phyloP scores from a whole-genome alignment of 805 yeast genomes.

The Barnettozyma pratensis region DNA sequence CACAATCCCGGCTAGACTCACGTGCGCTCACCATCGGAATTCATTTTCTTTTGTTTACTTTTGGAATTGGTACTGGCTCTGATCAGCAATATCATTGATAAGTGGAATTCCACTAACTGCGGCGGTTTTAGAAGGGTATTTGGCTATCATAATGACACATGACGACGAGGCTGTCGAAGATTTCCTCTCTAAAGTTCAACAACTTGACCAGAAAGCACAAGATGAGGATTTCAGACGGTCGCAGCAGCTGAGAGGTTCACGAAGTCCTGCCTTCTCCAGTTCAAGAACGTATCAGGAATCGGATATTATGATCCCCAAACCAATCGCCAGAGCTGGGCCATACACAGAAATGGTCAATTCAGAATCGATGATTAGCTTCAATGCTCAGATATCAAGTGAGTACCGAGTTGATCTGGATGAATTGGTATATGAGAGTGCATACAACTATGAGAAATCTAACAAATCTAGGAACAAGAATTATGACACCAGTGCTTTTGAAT shows the following conservation, averaged over 20 bases:
- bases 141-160: neutral
- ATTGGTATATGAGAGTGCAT: conserved; percentile 56
- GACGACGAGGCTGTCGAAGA: conserved; percentile 6
- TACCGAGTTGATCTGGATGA: conserved; percentile 38
- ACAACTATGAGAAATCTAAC: conserved; percentile 44
- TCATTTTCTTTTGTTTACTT: neutral
- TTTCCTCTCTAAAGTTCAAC: conserved; percentile 5
- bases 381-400: conserved; percentile 34
- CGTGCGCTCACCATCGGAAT: neutral
- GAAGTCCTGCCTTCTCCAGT: neutral
- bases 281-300: neutral
- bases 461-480: conserved; percentile 1
- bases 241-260: conserved; percentile 1
- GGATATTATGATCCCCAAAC: conserved; percentile 7
- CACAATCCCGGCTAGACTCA: no score
- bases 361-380: conserved; percentile 14
- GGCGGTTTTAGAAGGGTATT: neutral
- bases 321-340: conserved; percentile 2
- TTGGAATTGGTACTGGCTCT: neutral
- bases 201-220: conserved; percentile 7
- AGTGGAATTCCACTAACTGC: neutral
- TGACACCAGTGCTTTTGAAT: neutral
- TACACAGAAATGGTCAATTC: conserved; percentile 7
- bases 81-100: neutral
- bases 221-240: conserved; percentile 11